Conservation (phyloP, 129 eudicot genomes). For the Flaveria robusta region DNA sequence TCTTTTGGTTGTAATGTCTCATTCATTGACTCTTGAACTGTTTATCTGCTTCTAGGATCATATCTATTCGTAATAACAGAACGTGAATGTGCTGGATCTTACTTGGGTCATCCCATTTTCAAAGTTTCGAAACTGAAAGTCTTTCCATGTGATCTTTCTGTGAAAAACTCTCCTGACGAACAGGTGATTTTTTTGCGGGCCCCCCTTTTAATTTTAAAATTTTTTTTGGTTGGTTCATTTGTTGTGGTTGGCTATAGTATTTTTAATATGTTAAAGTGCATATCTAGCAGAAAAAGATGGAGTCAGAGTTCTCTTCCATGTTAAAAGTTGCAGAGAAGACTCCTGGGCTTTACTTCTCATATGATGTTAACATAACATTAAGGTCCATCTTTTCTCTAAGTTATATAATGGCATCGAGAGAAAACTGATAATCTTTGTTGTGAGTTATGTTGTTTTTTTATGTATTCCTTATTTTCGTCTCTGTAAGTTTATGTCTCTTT, state of each 20-base stretch:
- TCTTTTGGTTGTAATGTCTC: conserved; percentile 14
- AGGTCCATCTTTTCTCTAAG: conserved; percentile 51
- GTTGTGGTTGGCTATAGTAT: neutral
- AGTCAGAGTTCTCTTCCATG: conserved; percentile 70
- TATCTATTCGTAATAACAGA: conserved; percentile 76
- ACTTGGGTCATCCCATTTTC: conserved; percentile 88
- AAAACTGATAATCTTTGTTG: conserved; percentile 5
- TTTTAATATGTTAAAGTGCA: conserved; percentile 3
- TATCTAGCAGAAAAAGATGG: conserved; percentile 77
- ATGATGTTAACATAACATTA: conserved; percentile 89
- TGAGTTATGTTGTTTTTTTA: neutral
- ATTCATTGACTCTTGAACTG: conserved; percentile 13
- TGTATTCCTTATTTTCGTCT: neutral
- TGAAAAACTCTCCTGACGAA: conserved; percentile 69
- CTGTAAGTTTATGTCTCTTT: neutral
- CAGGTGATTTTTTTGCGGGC: conserved; percentile 47
- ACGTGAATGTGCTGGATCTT: conserved; percentile 80
- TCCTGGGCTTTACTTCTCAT: conserved; percentile 84
- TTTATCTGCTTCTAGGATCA: conserved; percentile 53
- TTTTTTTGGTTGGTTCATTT: neutral
- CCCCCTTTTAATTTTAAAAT: neutral
- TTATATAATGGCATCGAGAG: neutral
- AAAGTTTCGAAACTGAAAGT: conserved; percentile 77
- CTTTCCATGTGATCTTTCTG: conserved; percentile 82
- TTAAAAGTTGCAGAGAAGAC: conserved; percentile 77